Evolutionary conservation across 306 rosid species (phyloP).

Genomic region (Alnus rubra): DNA sequence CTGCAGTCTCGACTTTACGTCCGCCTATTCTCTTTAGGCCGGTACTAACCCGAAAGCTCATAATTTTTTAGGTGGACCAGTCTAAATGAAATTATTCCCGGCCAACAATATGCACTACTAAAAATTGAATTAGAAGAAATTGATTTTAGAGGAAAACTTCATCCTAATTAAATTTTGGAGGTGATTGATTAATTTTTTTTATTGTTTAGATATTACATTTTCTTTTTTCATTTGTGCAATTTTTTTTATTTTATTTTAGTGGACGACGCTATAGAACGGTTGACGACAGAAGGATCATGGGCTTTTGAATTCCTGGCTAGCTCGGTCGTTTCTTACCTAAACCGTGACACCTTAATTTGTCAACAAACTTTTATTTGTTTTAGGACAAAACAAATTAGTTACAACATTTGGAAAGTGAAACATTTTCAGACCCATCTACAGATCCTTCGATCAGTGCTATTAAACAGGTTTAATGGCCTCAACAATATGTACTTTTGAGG

Average conservation of each 20-base stretch:
- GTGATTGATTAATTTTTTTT: neutral
- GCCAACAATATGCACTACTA: no score
- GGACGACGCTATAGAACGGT: neutral
- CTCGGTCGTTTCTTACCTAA: conserved; percentile 5
- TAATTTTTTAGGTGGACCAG: no score
- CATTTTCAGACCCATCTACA: neutral
- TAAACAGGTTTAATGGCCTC: no score
- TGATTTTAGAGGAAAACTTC: no score
- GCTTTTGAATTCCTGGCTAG: neutral
- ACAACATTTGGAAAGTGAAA: neutral
- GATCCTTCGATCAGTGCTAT: no score
- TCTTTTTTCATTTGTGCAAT: neutral
- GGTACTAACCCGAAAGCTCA: no score
- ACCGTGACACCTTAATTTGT: neutral
- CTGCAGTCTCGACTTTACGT: no score
- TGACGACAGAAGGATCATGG: neutral
- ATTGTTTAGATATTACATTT: neutral
- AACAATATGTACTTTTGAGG: no score
- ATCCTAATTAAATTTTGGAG: no score
- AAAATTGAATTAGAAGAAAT: no score
- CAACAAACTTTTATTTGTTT: neutral
- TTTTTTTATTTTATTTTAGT: neutral
- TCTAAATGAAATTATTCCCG: no score
- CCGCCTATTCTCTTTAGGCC: no score
- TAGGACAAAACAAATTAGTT: neutral